Base-by-base conservation (phyloP, 2,329 filamentous ascomycete genomes). In the Monilinia fructigena region DNA sequence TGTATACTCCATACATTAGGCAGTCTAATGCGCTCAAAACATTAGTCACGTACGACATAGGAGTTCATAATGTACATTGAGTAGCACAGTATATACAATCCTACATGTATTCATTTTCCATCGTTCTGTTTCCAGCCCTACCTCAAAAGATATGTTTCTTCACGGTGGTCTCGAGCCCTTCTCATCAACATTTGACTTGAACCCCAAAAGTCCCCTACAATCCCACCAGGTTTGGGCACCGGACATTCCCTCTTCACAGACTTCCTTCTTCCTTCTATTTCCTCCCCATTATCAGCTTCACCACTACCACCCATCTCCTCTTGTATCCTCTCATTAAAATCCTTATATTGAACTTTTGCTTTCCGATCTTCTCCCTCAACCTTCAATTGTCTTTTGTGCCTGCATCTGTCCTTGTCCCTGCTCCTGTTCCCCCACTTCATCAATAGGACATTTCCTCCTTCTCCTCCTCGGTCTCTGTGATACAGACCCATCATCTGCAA, bases 211-310 rank as follows among this genome's bases (percentile, higher is more conserved):
- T 75, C 90, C 85, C 91, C 91, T 55, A 96, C 79, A 45, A 93
- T 79, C 3, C 93, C 93, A 42, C 87, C 83, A 0, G 95, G 94
- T 78, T 97, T 97, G 6, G 95, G 95, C 16, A 99, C 88, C 0
- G 95, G 95, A 76, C 95, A 99, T 76, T 96, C 92, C 74, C 92
- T 85, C 75, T 82, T 83, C 55, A 79, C 6, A 18, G 20, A 16
- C 4, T 35, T 50, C 23, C 50, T 40, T 31, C 58, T 40, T 31
- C 42, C 64, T 18, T 35, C 52, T 42, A 58, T n/a, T 52, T 48
- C 53, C 42, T 66, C 65, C 26, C 8, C 42, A 55, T 48, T 38
- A 11, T 62, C 58, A 1, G n/a, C n/a, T 45, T 56, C 45, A n/a
- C 48, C n/a, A n/a, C 11, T 28, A 26, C 42, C 54, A 35, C 75